Percentiles rank a stretch among this genome's conserved stretches.
Evolutionary conservation across 805 yeast species (phyloP).

Genomic region (Naumovozyma dairenensis): DNA sequence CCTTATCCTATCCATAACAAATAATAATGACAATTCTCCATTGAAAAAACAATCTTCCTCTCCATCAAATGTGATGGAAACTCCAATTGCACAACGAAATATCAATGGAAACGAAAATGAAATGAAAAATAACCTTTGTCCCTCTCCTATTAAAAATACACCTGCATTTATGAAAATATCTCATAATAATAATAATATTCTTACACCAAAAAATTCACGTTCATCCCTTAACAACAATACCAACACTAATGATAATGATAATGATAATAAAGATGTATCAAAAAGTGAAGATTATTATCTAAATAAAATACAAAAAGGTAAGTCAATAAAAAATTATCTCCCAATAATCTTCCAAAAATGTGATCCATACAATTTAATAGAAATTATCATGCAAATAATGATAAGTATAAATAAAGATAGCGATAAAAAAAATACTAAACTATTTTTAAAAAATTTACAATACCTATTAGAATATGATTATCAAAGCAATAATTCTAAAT

Average conservation of each 20-base stretch:
- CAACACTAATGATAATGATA: not conserved
- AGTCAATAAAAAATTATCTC: slow-evolving; percentile 1
- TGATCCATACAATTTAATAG: slow-evolving; percentile 9
- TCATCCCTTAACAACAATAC: not conserved
- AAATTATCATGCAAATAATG: slow-evolving; percentile 7
- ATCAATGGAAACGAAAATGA: not conserved
- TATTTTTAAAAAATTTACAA: too few relatives aligned
- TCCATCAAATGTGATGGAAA: not conserved
- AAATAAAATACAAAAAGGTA: slow-evolving; percentile 2
- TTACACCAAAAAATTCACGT: not conserved
- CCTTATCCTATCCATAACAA: slow-evolving; percentile 9
- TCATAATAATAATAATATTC: not conserved
- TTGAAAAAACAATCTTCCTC: not conserved
- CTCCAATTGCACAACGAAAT: not conserved
- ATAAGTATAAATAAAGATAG: not conserved
- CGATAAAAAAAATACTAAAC: slow-evolving; percentile 1
- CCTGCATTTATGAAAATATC: slow-evolving; percentile 1
- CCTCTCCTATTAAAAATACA: slow-evolving; percentile 2
- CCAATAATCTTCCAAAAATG: slow-evolving; percentile 5
- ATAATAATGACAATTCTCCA: not conserved
- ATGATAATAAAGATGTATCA: slow-evolving; percentile 3
- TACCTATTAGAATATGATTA: slow-evolving; percentile 17
- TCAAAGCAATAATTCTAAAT: slow-evolving; percentile 12
- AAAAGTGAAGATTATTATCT: slow-evolving; percentile 5
- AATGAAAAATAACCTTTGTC: not conserved